phyloP scores from a whole-genome alignment of 495 filamentous ascomycete species.

The Aspergillus panamensis region DNA sequence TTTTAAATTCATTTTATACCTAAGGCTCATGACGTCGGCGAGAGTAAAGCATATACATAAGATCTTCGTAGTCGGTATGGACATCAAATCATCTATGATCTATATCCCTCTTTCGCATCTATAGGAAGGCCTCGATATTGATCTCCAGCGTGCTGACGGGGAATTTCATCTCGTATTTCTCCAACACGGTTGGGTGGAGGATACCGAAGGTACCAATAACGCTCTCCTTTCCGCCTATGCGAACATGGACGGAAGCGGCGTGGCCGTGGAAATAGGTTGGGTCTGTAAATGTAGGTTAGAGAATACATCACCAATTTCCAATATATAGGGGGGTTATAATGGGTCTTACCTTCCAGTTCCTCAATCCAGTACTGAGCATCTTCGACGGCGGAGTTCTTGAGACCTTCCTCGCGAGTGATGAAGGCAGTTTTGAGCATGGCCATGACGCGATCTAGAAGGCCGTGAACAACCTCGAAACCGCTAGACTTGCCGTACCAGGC shows the following conservation, averaged over 20 bases:
- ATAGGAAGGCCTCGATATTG: constrained; percentile 94
- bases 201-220: constrained; percentile 89
- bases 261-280: constrained; percentile 88
- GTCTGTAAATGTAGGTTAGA: constrained; percentile 42
- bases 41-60: constrained; percentile 1
- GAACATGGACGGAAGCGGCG: constrained; percentile 74
- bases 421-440: constrained; percentile 85
- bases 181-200: constrained; percentile 85
- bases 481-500: constrained; percentile 92
- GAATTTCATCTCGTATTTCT: constrained; percentile 91
- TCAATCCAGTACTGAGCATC: constrained; percentile 86
- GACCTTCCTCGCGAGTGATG: constrained; percentile 68
- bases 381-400: constrained; percentile 49
- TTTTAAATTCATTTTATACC: constrained; percentile 4
- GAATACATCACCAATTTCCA: constrained; percentile 1
- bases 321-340: not conserved
- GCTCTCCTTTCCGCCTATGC: constrained; percentile 63
- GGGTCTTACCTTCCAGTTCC: constrained; percentile 66
- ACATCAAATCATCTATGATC: constrained; percentile 13
- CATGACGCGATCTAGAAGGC: constrained; percentile 86
- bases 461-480: constrained; percentile 95
- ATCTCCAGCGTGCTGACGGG: constrained; percentile 94
- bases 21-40: constrained; percentile 1
- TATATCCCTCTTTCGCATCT: constrained; percentile 7
- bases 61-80: not conserved